These are phyloP conservation scores for Pinus albicaulis DNA, from an alignment of 75 land plant genomes.

Conservation along the genomic window DNA sequence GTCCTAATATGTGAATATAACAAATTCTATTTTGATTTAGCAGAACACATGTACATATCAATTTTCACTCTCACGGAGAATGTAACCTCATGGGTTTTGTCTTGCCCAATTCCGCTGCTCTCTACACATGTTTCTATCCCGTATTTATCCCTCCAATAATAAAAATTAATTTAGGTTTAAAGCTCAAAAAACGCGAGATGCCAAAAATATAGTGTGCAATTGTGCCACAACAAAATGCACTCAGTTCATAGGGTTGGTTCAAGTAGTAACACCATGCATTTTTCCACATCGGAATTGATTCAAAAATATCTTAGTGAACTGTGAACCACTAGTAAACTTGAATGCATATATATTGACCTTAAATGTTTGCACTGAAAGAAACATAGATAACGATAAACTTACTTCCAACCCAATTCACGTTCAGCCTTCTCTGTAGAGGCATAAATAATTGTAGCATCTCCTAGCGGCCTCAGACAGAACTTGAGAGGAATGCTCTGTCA, in stretches of 20 bases:
- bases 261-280: neutral
- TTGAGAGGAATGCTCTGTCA: slow-evolving; percentile 74
- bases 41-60: neutral
- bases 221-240: neutral
- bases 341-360: neutral
- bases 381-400: slow-evolving; percentile 9
- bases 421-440: slow-evolving; percentile 80
- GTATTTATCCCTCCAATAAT: slow-evolving; percentile 55
- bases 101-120: slow-evolving; percentile 94
- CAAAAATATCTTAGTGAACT: neutral
- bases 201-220: neutral
- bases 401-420: slow-evolving; percentile 86
- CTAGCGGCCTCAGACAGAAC: slow-evolving; percentile 67
- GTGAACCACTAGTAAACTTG: neutral
- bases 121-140: slow-evolving; percentile 78
- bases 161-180: neutral
- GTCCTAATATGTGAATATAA: neutral
- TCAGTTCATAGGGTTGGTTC: neutral
- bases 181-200: neutral
- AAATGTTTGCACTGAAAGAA: neutral
- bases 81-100: slow-evolving; percentile 82
- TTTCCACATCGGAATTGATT: neutral
- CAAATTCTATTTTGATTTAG: neutral
- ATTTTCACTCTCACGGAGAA: neutral
- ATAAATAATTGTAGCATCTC: slow-evolving; percentile 78